These are phyloP conservation scores for Fusarium camptoceras DNA, from an alignment of 2,329 filamentous ascomycete species.

Conservation along the genomic window DNA sequence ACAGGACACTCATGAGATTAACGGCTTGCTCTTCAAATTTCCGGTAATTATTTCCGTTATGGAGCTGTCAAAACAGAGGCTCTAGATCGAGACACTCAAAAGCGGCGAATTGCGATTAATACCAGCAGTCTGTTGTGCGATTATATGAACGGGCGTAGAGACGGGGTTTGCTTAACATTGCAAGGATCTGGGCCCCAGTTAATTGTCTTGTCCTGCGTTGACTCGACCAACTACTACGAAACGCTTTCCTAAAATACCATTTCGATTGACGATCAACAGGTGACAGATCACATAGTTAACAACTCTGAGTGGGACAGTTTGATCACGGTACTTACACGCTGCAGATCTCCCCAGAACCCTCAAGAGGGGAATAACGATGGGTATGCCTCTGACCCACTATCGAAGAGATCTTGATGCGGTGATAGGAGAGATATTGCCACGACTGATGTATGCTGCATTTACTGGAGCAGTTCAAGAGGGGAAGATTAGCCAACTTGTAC, in stretches of 20 bases:
- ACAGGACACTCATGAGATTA: too few species aligned
- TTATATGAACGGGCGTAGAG: background rate
- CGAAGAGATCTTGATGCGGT: background rate
- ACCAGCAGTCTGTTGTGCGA: too few species aligned
- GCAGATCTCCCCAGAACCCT: too few species aligned
- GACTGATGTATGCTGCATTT: background rate
- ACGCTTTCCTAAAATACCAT: background rate
- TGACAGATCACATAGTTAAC: background rate
- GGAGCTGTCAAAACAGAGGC: too few species aligned
- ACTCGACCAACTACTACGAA: background rate
- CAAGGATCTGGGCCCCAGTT: background rate
- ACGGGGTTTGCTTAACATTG: background rate
- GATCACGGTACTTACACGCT: too few species aligned
- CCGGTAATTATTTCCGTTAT: too few species aligned
- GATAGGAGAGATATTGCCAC: background rate
- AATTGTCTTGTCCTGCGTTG: background rate
- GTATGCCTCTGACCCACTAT: fast-evolving
- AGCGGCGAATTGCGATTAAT: too few species aligned
- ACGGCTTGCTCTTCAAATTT: too few species aligned
- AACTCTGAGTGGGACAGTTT: too few species aligned
- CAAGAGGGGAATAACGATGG: background rate
- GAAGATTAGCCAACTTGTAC: too few species aligned
- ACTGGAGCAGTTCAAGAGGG: too few species aligned
- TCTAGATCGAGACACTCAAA: too few species aligned
- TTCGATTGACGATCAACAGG: background rate